Percentiles rank a stretch among this genome's conserved stretches.
Conservation (phyloP, 2,329 filamentous ascomycete species). For the Verticillium dahliae region DNA sequence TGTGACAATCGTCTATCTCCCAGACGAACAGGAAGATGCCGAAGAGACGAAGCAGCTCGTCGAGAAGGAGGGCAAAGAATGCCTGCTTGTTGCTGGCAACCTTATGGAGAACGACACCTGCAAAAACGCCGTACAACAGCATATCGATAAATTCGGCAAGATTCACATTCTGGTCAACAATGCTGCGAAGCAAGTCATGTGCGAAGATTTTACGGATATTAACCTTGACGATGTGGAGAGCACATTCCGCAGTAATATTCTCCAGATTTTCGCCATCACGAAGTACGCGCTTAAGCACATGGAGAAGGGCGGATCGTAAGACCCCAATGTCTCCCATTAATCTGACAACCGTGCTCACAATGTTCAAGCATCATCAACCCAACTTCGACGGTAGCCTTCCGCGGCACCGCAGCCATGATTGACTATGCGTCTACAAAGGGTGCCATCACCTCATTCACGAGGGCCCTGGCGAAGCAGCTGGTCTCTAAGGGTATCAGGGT, state of each 20-base stretch:
- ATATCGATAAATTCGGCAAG: constrained; percentile 39
- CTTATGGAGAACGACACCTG: constrained; percentile 44
- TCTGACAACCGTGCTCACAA: neutral
- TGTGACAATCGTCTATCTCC: constrained; percentile 47
- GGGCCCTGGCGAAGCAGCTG: constrained; percentile 43
- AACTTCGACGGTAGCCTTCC: constrained; percentile 46
- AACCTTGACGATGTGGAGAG: constrained; percentile 47
- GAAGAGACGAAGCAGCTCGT: constrained; percentile 45
- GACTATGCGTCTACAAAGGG: constrained; percentile 54
- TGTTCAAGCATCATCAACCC: constrained; percentile 48
- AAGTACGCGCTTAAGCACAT: constrained; percentile 51
- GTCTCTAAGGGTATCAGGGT: constrained; percentile 51
- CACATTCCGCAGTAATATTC: constrained; percentile 50
- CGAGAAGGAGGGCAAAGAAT: constrained; percentile 40
- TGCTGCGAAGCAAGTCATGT: constrained; percentile 49
- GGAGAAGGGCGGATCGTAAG: constrained; percentile 38
- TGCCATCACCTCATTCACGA: constrained; percentile 50
- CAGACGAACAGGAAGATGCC: constrained; percentile 49
- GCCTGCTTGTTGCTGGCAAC: constrained; percentile 39
- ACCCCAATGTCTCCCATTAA: neutral
- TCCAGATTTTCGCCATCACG: constrained; percentile 53
- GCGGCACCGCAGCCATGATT: constrained; percentile 41
- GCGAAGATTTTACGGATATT: constrained; percentile 44
- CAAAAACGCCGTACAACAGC: constrained; percentile 41
- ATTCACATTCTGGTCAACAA: constrained; percentile 53